phyloP scores from a whole-genome alignment of 164 flowering plant species.

The Aristolochia fimbriata region DNA sequence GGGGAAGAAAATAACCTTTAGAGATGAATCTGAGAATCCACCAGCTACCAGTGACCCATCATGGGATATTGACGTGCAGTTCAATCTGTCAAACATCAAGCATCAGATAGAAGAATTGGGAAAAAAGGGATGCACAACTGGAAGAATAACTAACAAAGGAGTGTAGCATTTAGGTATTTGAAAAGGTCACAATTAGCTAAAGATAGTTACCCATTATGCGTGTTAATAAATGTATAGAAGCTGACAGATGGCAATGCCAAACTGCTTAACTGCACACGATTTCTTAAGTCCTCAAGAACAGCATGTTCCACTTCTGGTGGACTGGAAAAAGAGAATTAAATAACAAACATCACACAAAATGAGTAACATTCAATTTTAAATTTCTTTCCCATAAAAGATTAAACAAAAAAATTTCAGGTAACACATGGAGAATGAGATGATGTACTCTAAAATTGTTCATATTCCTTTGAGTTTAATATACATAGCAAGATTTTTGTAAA shows the following conservation, averaged over 20 bases:
- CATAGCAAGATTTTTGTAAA: too few relatives aligned
- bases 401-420: too few relatives aligned
- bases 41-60: conserved; percentile 98
- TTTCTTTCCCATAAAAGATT: too few relatives aligned
- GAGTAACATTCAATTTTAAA: too few relatives aligned
- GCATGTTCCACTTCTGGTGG: conserved; percentile 74
- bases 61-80: conserved; percentile 83
- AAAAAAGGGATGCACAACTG: neutral
- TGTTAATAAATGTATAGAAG: conserved; percentile 86
- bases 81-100: conserved; percentile 39
- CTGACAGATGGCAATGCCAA: conserved; percentile 80
- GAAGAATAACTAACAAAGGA: neutral
- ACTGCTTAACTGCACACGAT: conserved; percentile 85
- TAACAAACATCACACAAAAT: too few relatives aligned
- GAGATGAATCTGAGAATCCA: conserved; percentile 94
- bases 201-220: conserved; percentile 66
- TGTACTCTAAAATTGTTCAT: too few relatives aligned
- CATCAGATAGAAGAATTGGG: neutral
- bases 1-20: conserved; percentile 45
- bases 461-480: too few relatives aligned
- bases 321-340: conserved; percentile 21
- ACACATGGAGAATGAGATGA: too few relatives aligned
- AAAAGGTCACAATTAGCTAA: neutral
- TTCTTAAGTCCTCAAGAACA: conserved; percentile 85
- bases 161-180: neutral